Evolutionary conservation across 2,329 filamentous ascomycete species (phyloP).

Genomic region (Trichoderma gracile): DNA sequence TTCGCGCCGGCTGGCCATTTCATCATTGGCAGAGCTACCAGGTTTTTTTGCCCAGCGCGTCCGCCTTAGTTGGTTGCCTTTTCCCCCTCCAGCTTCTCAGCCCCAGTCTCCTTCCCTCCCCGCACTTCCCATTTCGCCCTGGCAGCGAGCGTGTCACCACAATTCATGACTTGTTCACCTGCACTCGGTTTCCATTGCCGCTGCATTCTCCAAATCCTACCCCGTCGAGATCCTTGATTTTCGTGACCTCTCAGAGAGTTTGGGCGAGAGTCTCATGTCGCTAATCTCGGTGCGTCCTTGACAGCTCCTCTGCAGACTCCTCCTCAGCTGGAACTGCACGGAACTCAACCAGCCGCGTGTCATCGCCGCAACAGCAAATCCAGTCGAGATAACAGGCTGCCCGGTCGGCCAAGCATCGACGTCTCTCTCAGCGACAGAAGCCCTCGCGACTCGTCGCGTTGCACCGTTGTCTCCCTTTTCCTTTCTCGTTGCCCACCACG

Average conservation of each 20-base stretch:
- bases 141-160: conserved; percentile 24
- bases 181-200: conserved; percentile 13
- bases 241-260: neutral
- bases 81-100: conserved; percentile 22
- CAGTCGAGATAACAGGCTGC: neutral
- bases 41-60: conserved; percentile 19
- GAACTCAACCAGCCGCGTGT: conserved; percentile 14
- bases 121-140: conserved; percentile 25
- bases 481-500: conserved; percentile 41
- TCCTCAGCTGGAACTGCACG: conserved; percentile 2
- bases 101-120: conserved; percentile 24
- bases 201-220: conserved; percentile 11
- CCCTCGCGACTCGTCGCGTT: conserved; percentile 22
- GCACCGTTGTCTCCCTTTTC: conserved; percentile 18
- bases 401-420: conserved; percentile 12
- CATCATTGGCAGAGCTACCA: conserved; percentile 24
- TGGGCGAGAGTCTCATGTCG: conserved; percentile 3
- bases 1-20: conserved; percentile 11
- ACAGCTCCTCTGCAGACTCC: conserved; percentile 9
- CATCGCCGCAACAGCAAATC: conserved; percentile 5
- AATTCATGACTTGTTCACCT: conserved; percentile 10
- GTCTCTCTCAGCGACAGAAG: conserved; percentile 9
- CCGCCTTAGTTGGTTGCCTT: conserved; percentile 21
- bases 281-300: conserved; percentile 19
- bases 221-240: conserved; percentile 3